A percentile compares a stretch with the other conserved stretches of the same genome.
Evolutionary conservation across 148 eudicot species (phyloP).

Genomic region (Polygonum maritimum): DNA sequence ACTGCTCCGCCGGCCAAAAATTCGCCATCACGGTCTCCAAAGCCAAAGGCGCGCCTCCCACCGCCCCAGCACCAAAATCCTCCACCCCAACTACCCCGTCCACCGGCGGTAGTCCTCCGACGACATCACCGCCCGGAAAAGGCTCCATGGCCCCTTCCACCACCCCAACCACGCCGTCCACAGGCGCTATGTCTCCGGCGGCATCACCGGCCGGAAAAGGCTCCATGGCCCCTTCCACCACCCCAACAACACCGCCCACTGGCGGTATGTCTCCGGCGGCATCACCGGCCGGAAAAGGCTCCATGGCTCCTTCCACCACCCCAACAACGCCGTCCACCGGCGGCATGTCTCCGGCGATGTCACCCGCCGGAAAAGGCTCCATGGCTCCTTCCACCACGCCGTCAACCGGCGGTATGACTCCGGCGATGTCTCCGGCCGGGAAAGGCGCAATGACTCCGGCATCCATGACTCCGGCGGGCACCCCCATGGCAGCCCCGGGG

Average conservation of each 20-base stretch:
- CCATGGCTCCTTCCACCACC: conserved; percentile 12
- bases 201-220: background rate
- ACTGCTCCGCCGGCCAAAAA: conserved; percentile 37
- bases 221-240: conserved; percentile 10
- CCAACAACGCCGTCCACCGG: background rate
- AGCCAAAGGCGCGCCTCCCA: conserved; percentile 16
- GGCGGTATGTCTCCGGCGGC: conserved; percentile 10
- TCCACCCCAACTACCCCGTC: background rate
- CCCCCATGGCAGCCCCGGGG: background rate
- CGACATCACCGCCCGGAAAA: conserved; percentile 1
- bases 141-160: conserved; percentile 10
- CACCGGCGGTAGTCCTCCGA: conserved; percentile 8
- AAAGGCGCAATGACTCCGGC: too few relatives aligned
- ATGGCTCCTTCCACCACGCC: too few relatives aligned
- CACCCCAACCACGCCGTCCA: background rate
- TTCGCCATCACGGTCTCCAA: conserved; percentile 33
- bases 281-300: background rate
- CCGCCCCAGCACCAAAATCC: conserved; percentile 7
- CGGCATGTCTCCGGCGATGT: too few relatives aligned
- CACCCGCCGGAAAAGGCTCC: too few relatives aligned
- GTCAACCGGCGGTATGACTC: too few relatives aligned
- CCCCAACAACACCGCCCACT: background rate
- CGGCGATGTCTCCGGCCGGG: too few relatives aligned
- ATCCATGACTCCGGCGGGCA: background rate
- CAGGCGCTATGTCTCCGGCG: conserved; percentile 8